Percentiles rank a stretch among this genome's conserved stretches.
These are phyloP conservation scores for Betula pendula DNA, from an alignment of 306 rosid species.

Conservation along the genomic window DNA sequence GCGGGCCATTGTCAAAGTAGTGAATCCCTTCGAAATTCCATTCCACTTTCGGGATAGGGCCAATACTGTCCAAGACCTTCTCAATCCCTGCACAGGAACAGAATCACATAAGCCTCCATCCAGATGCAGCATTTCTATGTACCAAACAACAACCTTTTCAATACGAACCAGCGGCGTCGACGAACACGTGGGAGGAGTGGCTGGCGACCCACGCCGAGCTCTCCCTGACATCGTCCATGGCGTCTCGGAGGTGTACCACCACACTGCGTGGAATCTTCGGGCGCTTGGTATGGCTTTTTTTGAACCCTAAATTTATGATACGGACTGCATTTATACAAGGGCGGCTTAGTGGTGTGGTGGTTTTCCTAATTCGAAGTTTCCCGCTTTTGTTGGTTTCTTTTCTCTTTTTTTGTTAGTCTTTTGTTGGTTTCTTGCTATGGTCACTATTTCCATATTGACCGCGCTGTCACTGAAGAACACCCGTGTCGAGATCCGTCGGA, in stretches of 20 bases:
- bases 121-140: not conserved
- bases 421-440: conserved; percentile 15
- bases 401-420: too few species aligned
- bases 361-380: conserved; percentile 44
- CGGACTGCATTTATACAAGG: too few species aligned
- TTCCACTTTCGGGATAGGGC: conserved; percentile 71
- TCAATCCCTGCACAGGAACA: conserved; percentile 63
- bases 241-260: conserved; percentile 5
- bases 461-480: not conserved
- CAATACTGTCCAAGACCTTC: conserved; percentile 66
- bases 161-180: conserved; percentile 70
- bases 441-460: not conserved
- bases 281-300: too few species aligned
- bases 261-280: conserved; percentile 26
- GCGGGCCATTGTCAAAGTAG: conserved; percentile 87
- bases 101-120: not conserved
- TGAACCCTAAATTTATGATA: too few species aligned
- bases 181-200: conserved; percentile 72
- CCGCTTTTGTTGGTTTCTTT: conserved; percentile 43
- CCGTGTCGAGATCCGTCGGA: not conserved
- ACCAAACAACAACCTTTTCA: not conserved
- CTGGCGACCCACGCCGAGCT: conserved; percentile 94
- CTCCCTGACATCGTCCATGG: conserved; percentile 87
- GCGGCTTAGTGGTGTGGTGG: not conserved
- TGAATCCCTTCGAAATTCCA: conserved; percentile 99